A percentile compares a stretch with the other conserved stretches of the same genome.
phyloP scores from a whole-genome alignment of 1,284 basidiomycete genomes.

The Leccinum fuscescens region DNA sequence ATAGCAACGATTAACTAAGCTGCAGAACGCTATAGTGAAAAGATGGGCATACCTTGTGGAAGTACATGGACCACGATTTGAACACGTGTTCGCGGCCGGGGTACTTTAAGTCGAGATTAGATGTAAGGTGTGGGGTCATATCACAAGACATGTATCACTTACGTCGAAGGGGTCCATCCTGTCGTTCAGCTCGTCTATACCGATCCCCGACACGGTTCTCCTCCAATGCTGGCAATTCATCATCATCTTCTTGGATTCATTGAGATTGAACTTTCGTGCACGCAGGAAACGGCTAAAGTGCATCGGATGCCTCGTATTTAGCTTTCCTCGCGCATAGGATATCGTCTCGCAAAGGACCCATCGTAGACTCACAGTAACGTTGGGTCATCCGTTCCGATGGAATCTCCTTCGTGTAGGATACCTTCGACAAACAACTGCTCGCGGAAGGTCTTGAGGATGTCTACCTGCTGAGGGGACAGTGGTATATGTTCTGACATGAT shows the following conservation, averaged over 20 bases:
- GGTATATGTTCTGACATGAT: constrained; percentile 15
- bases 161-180: constrained; percentile 63
- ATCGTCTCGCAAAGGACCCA: background rate
- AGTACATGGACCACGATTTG: constrained; percentile 71
- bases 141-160: constrained; percentile 22
- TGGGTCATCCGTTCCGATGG: constrained; percentile 63
- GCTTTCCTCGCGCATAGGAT: background rate
- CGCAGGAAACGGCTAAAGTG: constrained; percentile 62
- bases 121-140: background rate
- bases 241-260: constrained; percentile 57
- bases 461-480: constrained; percentile 23
- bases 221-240: constrained; percentile 60
- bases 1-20: background rate
- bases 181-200: constrained; percentile 56
- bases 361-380: constrained; percentile 51
- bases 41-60: constrained; percentile 56
- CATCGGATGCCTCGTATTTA: constrained; percentile 5
- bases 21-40: background rate
- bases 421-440: constrained; percentile 48
- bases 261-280: constrained; percentile 58
- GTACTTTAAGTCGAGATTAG: constrained; percentile 43
- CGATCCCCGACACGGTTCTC: constrained; percentile 50
- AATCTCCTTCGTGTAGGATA: constrained; percentile 56
- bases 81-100: constrained; percentile 66
- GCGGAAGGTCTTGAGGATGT: constrained; percentile 40